These are phyloP conservation scores for Alliaria petiolata DNA, from an alignment of 345 rosid genomes.

Conservation along the genomic window DNA sequence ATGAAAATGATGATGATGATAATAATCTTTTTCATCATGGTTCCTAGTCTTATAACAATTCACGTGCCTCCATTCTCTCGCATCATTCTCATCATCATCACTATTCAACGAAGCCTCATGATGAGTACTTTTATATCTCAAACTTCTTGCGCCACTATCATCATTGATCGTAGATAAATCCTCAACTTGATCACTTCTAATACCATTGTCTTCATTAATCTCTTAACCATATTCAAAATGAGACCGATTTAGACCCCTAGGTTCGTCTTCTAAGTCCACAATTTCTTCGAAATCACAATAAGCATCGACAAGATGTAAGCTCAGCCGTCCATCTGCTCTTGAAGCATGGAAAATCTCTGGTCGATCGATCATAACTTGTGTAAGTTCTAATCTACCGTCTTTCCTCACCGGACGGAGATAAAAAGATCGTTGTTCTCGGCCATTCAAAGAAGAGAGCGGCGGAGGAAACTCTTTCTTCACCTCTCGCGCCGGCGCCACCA, in stretches of 20 bases:
- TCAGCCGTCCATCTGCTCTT: slow-evolving; percentile 60
- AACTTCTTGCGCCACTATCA: slow-evolving; percentile 9
- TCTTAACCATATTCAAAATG: background rate
- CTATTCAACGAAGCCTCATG: background rate
- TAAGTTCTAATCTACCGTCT: slow-evolving; percentile 69
- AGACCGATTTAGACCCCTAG: background rate
- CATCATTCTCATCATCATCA: slow-evolving; percentile 10
- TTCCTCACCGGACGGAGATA: slow-evolving; percentile 58
- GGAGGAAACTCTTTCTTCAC: slow-evolving; percentile 45
- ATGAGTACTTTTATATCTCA: slow-evolving; percentile 11
- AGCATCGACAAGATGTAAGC: slow-evolving; percentile 45
- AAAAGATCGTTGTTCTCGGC: slow-evolving; percentile 54
- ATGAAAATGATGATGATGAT: slow-evolving; percentile 23
- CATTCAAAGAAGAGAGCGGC: slow-evolving; percentile 61
- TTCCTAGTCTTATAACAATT: slow-evolving; percentile 39
- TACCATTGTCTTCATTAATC: background rate
- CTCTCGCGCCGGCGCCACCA: slow-evolving; percentile 25
- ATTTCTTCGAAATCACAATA: background rate
- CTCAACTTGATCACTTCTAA: background rate
- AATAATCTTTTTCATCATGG: slow-evolving; percentile 17
- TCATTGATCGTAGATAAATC: slow-evolving; percentile 1
- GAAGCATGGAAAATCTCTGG: slow-evolving; percentile 54
- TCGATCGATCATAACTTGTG: slow-evolving; percentile 52
- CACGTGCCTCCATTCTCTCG: slow-evolving; percentile 35
- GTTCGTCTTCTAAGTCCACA: slow-evolving; percentile 19